Evolutionary conservation across 768 basidiomycete species (phyloP), one percentile per base, ranked within the genome.

Genomic region (Naganishia vishniacii): DNA sequence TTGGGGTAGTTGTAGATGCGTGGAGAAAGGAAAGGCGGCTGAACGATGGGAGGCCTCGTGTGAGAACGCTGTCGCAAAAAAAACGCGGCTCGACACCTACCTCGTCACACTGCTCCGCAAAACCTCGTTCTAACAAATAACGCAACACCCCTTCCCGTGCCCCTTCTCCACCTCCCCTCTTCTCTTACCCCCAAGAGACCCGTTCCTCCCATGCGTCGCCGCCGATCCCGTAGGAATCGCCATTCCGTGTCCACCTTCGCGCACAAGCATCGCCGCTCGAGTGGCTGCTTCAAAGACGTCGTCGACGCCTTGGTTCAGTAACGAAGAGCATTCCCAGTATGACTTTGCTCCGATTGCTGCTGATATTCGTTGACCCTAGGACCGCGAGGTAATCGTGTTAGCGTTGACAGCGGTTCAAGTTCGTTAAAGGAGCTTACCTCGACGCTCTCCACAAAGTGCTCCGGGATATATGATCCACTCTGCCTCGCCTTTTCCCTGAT

Each of bases 211-310:
- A 48, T 64, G 51, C 31, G 44, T 40, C 29, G 26, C 47, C 18
- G 48, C n/a, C 16, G 31, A 6, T 11, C 32, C 53, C 20, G 49
- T 31, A 31, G 49, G 29, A n/a, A 40, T 18, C n/a, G 53, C 32
- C 53, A 56, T 40, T 20, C 76, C 76, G 56, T 75, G 73, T 1
- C 74, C 76, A 40, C 67, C 67, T 48, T 93, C 91, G 23, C 92
- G 82, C 83, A 94, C 92, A 63, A 98, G 79, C 89, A 98, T 95
- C 74, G 91, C 92, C 47, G 91, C 92, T 46, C 95, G 82, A 12
- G 95, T 98, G 32, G 95, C 95, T 0, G 89, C 88, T 80, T 99
- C 95, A 70, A 98, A 99, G 47, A 97, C 90, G 70, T 95, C 90
- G 77, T 98, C 95, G 28, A 79, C 77, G 23, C 76, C 76, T 62